These are phyloP conservation scores for Brachypodium distachyon DNA, from an alignment of 202 grass and related monocot genomes.

Conservation along the genomic window DNA sequence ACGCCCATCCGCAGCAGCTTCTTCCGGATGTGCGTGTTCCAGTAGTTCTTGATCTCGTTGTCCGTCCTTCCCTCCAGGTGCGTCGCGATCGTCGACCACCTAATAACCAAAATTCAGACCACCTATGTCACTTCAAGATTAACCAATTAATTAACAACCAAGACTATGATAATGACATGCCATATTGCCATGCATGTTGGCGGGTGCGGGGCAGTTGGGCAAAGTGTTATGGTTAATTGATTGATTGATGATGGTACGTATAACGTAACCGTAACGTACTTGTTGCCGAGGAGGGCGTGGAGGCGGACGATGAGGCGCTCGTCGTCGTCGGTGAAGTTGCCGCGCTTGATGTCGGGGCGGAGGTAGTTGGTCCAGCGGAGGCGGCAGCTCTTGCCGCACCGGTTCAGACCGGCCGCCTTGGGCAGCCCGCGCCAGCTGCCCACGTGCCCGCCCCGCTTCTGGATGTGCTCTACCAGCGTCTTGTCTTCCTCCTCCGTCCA, in stretches of 20 bases:
- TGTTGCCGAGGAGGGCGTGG: constrained; percentile 59
- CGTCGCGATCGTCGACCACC: constrained; percentile 53
- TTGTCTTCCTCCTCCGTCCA: constrained; percentile 57
- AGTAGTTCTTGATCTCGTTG: constrained; percentile 82
- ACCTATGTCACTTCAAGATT: neutral
- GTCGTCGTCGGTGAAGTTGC: constrained; percentile 55
- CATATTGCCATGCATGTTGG: neutral
- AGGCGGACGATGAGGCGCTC: constrained; percentile 58
- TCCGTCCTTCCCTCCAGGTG: constrained; percentile 50
- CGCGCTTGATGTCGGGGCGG: constrained; percentile 70
- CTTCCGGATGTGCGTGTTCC: constrained; percentile 61
- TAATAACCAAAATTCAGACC: neutral
- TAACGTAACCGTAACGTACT: too few relatives aligned
- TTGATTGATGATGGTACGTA: too few relatives aligned
- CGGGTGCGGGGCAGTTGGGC: neutral
- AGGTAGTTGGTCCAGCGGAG: constrained; percentile 88
- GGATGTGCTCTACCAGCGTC: constrained; percentile 33
- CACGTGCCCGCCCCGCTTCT: constrained; percentile 33
- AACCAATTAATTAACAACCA: neutral
- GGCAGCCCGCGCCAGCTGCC: constrained; percentile 49
- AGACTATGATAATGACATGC: neutral
- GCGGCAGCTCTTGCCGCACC: constrained; percentile 82
- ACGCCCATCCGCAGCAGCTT: constrained; percentile 29
- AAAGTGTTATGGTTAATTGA: too few relatives aligned
- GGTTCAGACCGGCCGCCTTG: constrained; percentile 37